These are phyloP conservation scores for Rachicladosporium sp. DNA, from an alignment of 2,329 filamentous ascomycete species.

Conservation along the genomic window DNA sequence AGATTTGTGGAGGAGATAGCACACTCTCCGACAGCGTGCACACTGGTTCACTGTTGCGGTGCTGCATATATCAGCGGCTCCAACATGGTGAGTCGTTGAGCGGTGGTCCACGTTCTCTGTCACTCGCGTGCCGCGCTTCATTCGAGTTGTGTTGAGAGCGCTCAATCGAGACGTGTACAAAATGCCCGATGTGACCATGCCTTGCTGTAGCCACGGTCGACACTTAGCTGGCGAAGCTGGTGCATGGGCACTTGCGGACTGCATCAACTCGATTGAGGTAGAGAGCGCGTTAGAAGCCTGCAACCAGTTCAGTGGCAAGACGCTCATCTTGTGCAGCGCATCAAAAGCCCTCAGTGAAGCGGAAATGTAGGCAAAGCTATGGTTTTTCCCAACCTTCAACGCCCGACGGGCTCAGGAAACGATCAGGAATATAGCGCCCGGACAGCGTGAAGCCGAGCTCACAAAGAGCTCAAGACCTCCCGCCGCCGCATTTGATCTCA, in stretches of 20 bases:
- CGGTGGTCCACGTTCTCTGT: too few species aligned
- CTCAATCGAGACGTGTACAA: too few species aligned
- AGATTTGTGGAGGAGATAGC: too few species aligned
- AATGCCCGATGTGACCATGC: background rate
- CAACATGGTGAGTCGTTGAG: too few species aligned
- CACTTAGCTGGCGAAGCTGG: background rate
- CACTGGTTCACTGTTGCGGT: too few species aligned
- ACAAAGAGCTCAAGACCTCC: constrained; percentile 45
- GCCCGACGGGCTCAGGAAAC: constrained; percentile 83
- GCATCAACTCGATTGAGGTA: background rate
- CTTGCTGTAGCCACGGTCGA: background rate
- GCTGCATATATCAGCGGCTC: too few species aligned
- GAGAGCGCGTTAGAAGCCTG: background rate
- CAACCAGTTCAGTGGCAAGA: background rate
- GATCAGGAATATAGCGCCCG: constrained; percentile 79
- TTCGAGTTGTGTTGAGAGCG: too few species aligned
- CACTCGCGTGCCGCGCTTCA: too few species aligned
- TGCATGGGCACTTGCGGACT: background rate
- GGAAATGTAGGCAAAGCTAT: constrained; percentile 50
- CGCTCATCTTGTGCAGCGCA: constrained; percentile 45
- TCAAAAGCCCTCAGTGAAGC: constrained; percentile 97
- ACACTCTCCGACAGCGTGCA: too few species aligned
- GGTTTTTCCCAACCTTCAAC: constrained; percentile 83
- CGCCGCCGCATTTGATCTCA: constrained; percentile 58
- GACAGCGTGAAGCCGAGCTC: constrained; percentile 57